Evolutionary conservation across 495 filamentous ascomycete genomes (phyloP).

Genomic region (Penicillium coprophilum): DNA sequence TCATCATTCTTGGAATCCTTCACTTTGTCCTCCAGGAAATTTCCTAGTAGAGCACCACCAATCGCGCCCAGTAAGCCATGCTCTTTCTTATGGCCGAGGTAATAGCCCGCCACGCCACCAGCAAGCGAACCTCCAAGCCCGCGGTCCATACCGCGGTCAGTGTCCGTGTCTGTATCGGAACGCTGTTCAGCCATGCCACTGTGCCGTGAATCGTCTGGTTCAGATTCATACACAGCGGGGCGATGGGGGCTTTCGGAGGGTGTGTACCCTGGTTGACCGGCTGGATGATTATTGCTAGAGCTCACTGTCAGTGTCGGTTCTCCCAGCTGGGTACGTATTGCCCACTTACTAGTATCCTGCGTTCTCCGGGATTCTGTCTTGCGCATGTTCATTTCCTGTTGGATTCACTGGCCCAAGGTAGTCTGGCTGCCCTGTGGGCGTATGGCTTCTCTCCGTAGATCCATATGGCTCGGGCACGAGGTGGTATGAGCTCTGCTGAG

Average conservation of each 20-base stretch:
- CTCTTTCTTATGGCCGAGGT: constrained; percentile 45
- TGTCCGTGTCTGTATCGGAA: constrained; percentile 16
- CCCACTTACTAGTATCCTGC: constrained; percentile 40
- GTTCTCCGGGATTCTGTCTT: constrained; percentile 36
- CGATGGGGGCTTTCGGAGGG: constrained; percentile 19
- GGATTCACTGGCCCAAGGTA: constrained; percentile 48
- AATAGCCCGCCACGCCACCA: constrained; percentile 50
- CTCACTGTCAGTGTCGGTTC: neutral
- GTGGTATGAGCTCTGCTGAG: constrained; percentile 34
- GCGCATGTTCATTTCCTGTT: constrained; percentile 48
- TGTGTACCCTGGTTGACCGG: constrained; percentile 22
- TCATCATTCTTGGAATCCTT: constrained; percentile 31
- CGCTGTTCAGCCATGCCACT: constrained; percentile 10
- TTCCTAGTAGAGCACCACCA: constrained; percentile 50
- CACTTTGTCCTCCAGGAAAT: constrained; percentile 42
- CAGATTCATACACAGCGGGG: constrained; percentile 25
- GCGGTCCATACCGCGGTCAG: constrained; percentile 41
- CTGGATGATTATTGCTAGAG: constrained; percentile 19
- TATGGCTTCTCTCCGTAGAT: constrained; percentile 34
- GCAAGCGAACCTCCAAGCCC: constrained; percentile 42
- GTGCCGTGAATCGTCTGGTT: constrained; percentile 12
- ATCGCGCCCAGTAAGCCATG: constrained; percentile 51
- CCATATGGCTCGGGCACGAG: constrained; percentile 31
- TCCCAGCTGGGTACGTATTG: neutral
- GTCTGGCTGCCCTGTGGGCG: constrained; percentile 36